Percentiles rank a stretch among this genome's conserved stretches.
phyloP scores from a whole-genome alignment of 345 rosid species.

The Syzygium grande region DNA sequence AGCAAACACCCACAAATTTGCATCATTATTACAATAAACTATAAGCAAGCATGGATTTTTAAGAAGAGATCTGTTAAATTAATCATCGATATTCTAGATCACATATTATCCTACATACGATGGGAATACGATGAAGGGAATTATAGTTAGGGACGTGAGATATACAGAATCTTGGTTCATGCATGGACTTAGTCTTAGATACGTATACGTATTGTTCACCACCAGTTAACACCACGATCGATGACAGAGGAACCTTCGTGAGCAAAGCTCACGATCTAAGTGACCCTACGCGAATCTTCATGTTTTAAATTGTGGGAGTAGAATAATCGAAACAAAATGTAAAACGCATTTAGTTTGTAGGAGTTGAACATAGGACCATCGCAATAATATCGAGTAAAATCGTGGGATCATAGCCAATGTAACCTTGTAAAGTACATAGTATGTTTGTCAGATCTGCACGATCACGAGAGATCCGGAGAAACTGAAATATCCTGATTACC shows the following conservation, averaged over 20 bases:
- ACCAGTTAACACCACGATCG: not conserved
- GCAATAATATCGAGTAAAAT: not conserved
- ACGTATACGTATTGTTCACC: not conserved
- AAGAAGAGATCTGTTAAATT: constrained; percentile 11
- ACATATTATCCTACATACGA: not conserved
- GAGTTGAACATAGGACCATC: not conserved
- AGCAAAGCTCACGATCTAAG: not conserved
- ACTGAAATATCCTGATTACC: not conserved
- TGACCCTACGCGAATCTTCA: not conserved
- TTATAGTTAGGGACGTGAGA: not conserved
- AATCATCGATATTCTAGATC: not conserved
- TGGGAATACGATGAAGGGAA: not conserved
- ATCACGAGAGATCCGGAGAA: not conserved
- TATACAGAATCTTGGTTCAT: not conserved
- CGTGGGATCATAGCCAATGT: not conserved
- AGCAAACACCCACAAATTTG: constrained; percentile 24
- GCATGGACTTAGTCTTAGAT: not conserved
- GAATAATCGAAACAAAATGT: not conserved
- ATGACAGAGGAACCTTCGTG: not conserved
- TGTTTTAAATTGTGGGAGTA: not conserved
- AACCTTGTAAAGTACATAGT: not conserved
- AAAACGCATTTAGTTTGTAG: not conserved
- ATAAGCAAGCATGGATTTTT: not conserved
- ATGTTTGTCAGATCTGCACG: not conserved
- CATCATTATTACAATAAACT: not conserved